Evolutionary conservation across 2,329 filamentous ascomycete genomes (phyloP).

Genomic region (Aspergillaceae sp.): DNA sequence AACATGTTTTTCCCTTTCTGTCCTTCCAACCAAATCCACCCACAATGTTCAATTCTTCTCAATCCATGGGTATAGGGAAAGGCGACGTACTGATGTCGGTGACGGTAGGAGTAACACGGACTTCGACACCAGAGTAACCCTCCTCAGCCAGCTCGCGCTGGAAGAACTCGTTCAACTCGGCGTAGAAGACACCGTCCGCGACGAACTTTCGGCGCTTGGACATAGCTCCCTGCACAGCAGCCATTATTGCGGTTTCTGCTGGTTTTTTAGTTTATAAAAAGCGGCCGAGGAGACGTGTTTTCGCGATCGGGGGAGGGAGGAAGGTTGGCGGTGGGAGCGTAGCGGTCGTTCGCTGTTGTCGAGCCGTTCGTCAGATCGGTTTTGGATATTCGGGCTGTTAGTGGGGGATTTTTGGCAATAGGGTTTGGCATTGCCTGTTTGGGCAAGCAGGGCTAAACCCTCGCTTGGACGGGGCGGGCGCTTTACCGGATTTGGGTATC

Average conservation of each 20-base stretch:
- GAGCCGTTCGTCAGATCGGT: slow-evolving; percentile 20
- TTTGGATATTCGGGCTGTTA: slow-evolving; percentile 27
- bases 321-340: slow-evolving; percentile 17
- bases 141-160: slow-evolving; percentile 99
- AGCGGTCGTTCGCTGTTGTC: slow-evolving; percentile 23
- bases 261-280: slow-evolving; percentile 25
- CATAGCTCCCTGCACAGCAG: slow-evolving; percentile 44
- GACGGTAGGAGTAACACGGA: slow-evolving; percentile 98
- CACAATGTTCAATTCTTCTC: not conserved
- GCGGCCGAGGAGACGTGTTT: slow-evolving; percentile 19
- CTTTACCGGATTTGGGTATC: slow-evolving; percentile 12
- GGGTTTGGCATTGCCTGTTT: slow-evolving; percentile 24
- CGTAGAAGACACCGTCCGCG: slow-evolving; percentile 99
- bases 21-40: slow-evolving; percentile 5
- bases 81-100: slow-evolving; percentile 78
- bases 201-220: slow-evolving; percentile 63
- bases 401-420: slow-evolving; percentile 32
- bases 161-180: slow-evolving; percentile 99
- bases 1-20: too few species aligned
- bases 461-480: slow-evolving; percentile 23
- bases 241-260: slow-evolving; percentile 38
- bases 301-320: slow-evolving; percentile 4
- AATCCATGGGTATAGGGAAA: slow-evolving; percentile 3
- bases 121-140: slow-evolving; percentile 99
- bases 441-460: slow-evolving; percentile 32